Evolutionary conservation across 2,329 filamentous ascomycete genomes (phyloP).

Genomic region (Laburnicola sp.): DNA sequence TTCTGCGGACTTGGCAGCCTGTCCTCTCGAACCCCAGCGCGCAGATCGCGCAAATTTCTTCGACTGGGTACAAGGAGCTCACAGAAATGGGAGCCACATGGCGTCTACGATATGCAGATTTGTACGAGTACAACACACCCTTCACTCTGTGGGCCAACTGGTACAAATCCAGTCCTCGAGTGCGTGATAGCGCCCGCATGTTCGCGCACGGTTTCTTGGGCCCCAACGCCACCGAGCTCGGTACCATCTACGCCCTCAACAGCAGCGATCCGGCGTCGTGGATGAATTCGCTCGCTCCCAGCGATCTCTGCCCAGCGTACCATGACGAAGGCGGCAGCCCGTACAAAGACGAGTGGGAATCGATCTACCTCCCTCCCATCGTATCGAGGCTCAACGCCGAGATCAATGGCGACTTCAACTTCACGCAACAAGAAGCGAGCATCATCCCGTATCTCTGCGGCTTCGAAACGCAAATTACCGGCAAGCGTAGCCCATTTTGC

Average conservation of each 20-base stretch:
- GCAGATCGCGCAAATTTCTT: constrained; percentile 62
- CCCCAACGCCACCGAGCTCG: constrained; percentile 56
- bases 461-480: constrained; percentile 70
- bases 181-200: constrained; percentile 63
- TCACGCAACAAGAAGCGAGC: constrained; percentile 58
- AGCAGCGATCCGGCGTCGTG: constrained; percentile 57
- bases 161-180: constrained; percentile 57
- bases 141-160: constrained; percentile 69
- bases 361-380: constrained; percentile 58
- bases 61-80: constrained; percentile 66
- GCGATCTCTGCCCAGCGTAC: constrained; percentile 65
- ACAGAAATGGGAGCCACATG: constrained; percentile 60
- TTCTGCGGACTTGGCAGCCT: constrained; percentile 62
- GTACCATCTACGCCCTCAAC: constrained; percentile 62
- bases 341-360: constrained; percentile 53
- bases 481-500: constrained; percentile 63
- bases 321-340: constrained; percentile 57
- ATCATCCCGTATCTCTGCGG: constrained; percentile 71
- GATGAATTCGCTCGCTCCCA: constrained; percentile 66
- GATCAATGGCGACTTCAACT: constrained; percentile 58
- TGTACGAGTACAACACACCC: constrained; percentile 53
- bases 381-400: constrained; percentile 58
- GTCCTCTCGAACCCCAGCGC: constrained; percentile 58
- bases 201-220: constrained; percentile 66
- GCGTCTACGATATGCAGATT: constrained; percentile 49